Base-by-base conservation (phyloP, 2,329 filamentous ascomycete genomes). In the Phyllosticta citribraziliensis region DNA sequence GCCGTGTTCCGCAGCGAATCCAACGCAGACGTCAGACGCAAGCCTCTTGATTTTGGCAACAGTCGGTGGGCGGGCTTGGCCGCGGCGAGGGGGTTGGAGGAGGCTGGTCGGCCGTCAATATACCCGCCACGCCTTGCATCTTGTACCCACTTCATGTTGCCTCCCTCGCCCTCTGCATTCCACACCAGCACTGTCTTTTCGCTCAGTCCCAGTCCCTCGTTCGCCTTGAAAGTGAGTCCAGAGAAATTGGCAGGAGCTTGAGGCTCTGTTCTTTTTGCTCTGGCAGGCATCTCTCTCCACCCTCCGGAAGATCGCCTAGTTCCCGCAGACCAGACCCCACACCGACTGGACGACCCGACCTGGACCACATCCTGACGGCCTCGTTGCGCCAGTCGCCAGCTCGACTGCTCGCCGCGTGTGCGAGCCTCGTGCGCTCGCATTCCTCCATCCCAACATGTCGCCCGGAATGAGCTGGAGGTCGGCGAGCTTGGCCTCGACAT, bases 141-240 rank as follows among this genome's bases (percentile, higher is more conserved):
- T 56, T 60, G 52, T 54, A 51, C 40, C 40, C 53, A 30, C 54
- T 47, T 20, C 22, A 22, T 22, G 22, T 52, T 27, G 27, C 27
- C 33, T 27, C 57, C 10, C 33, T 22, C 58, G 22, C 35, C 50
- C 58, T 56, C 58, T 50, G 40, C 33, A 30, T 50, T 33, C 58
- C 25, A 22, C 20, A 20, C 24, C 47, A 54, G 30, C 40, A 30
- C 40, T 17, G 40, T 47, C 17, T 20, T 60, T 56, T 53, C 58
- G 58, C 55, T 30, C 58, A 54, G 17, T 19, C n/a, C 33, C 52
- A 47, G 52, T 60, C 58, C 52, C 58, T 60, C 58, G 58, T 60
- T 60, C 58, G 55, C 35, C 53, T 40, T 35, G 20, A 24, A 55
- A 24, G 52, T 8, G 14, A n/a, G n/a, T 6, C 1, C 1, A n/a